These are phyloP conservation scores for Houttuynia cordata DNA, from an alignment of 164 flowering plant species.

Conservation along the genomic window DNA sequence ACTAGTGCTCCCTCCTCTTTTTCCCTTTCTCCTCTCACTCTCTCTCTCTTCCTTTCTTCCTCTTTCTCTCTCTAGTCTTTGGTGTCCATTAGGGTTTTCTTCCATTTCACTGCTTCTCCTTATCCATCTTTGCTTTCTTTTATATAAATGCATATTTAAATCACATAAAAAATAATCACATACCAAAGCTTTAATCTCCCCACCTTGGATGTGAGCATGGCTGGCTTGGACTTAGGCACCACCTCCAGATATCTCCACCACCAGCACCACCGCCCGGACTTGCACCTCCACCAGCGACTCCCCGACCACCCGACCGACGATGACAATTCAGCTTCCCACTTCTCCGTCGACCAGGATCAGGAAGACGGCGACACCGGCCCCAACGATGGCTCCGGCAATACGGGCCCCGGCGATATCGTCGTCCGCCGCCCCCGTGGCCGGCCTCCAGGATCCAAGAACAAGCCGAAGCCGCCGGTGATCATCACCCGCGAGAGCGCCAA, in stretches of 20 bases:
- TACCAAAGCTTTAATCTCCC: not conserved
- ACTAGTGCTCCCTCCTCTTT: no score
- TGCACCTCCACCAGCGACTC: constrained; percentile 20
- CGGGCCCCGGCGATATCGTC: constrained; percentile 7
- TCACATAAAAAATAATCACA: not conserved
- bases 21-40: no score
- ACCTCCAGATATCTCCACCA: constrained; percentile 23
- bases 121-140: constrained; percentile 2
- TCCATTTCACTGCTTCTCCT: no score
- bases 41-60: constrained; percentile 8
- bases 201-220: constrained; percentile 16
- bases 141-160: not conserved
- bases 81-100: constrained; percentile 5
- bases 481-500: constrained; percentile 33
- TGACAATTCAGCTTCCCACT: constrained; percentile 6
- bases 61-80: constrained; percentile 10
- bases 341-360: not conserved
- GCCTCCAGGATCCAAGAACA: constrained; percentile 37
- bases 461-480: constrained; percentile 36
- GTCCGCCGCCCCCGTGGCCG: constrained; percentile 29
- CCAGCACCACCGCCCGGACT: constrained; percentile 21
- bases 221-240: constrained; percentile 33
- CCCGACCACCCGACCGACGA: constrained; percentile 11
- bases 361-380: not conserved
- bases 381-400: not conserved